These are phyloP conservation scores for Penicillium hordei DNA, from an alignment of 2,329 filamentous ascomycete species.

Conservation along the genomic window DNA sequence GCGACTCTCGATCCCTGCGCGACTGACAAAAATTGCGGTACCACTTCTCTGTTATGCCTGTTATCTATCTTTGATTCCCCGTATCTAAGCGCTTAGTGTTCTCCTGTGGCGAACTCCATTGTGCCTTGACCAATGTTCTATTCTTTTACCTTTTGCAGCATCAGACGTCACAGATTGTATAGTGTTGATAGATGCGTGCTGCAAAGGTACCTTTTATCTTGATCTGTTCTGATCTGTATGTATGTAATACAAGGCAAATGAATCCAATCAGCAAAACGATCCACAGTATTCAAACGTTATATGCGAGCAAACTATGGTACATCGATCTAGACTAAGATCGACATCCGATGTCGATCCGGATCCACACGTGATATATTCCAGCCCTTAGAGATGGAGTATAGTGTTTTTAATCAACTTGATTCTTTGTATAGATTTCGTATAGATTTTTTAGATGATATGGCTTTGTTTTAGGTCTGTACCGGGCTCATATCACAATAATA, in stretches of 20 bases:
- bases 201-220: slow-evolving; percentile 9
- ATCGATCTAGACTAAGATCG: neutral
- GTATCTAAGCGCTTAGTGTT: slow-evolving; percentile 14
- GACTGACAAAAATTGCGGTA: slow-evolving; percentile 14
- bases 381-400: too few relatives aligned
- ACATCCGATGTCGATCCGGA: neutral
- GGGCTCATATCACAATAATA: too few relatives aligned
- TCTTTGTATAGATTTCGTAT: too few relatives aligned
- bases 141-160: slow-evolving; percentile 8
- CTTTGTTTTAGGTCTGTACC: too few relatives aligned
- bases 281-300: neutral
- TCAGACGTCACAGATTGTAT: slow-evolving; percentile 4
- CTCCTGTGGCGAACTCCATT: slow-evolving; percentile 1
- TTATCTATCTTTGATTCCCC: slow-evolving; percentile 23
- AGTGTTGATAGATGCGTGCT: slow-evolving; percentile 4
- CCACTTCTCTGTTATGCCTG: slow-evolving; percentile 5
- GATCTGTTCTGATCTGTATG: slow-evolving; percentile 19
- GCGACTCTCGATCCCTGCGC: slow-evolving; percentile 13
- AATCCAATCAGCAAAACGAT: neutral
- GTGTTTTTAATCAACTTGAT: too few relatives aligned
- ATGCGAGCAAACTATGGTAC: neutral
- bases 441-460: too few relatives aligned
- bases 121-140: slow-evolving; percentile 12
- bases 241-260: slow-evolving; percentile 29
- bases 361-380: too few relatives aligned